phyloP scores from a whole-genome alignment of 2,329 filamentous ascomycete species.

The Apiospora sp. region DNA sequence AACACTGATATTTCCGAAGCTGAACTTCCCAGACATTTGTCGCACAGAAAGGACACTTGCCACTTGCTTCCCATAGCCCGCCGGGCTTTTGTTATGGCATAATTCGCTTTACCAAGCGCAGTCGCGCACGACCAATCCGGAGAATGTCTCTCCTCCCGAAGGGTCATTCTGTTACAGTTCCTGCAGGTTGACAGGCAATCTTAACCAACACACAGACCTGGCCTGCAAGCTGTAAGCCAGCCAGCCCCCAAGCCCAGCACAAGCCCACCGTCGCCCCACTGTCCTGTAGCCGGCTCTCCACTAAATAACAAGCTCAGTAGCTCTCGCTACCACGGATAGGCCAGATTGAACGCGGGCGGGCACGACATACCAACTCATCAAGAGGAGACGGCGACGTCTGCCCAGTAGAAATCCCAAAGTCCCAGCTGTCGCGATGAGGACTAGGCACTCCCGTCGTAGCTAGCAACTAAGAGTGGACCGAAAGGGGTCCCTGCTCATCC shows the following conservation, averaged over 20 bases:
- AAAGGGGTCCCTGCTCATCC: conserved; percentile 1
- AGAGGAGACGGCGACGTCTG: neutral
- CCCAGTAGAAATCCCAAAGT: neutral
- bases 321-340: neutral
- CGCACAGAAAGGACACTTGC: neutral
- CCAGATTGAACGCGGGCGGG: neutral
- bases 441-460: neutral
- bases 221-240: conserved; percentile 31
- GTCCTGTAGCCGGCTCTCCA: conserved; percentile 6
- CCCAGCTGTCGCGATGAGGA: neutral
- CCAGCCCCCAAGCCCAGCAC: conserved; percentile 18
- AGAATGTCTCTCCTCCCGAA: conserved; percentile 17
- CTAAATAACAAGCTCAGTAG: conserved; percentile 16
- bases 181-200: conserved; percentile 34
- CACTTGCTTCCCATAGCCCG: neutral
- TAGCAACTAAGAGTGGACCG: neutral
- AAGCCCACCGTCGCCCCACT: neutral
- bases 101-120: conserved; percentile 4
- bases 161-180: conserved; percentile 22
- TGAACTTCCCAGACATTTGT: neutral
- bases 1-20: neutral
- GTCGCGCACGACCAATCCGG: conserved; percentile 9
- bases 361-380: conserved; percentile 4
- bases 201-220: conserved; percentile 37
- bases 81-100: neutral